A percentile compares a stretch with the other conserved stretches of the same genome.
These are phyloP conservation scores for Pseudozyma flocculosa DNA, from an alignment of 1,284 basidiomycete genomes.

Conservation along the genomic window DNA sequence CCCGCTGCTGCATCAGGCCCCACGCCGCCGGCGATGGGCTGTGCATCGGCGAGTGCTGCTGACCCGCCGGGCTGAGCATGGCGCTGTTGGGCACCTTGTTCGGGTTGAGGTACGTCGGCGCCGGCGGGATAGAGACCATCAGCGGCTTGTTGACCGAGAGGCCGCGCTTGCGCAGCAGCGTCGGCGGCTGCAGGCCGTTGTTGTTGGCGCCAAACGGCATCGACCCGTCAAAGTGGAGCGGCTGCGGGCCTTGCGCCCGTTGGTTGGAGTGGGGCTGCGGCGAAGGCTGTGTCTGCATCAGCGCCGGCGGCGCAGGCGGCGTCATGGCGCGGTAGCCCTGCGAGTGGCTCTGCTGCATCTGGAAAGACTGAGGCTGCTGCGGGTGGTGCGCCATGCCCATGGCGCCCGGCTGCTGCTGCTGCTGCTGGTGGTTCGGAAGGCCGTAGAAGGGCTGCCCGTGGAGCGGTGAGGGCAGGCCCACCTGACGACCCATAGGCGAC, in stretches of 20 bases:
- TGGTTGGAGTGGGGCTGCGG: constrained; percentile 22
- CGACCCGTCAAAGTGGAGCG: no score
- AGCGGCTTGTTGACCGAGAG: constrained; percentile 47
- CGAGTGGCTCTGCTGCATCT: constrained; percentile 1
- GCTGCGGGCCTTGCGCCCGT: no score
- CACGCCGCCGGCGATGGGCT: constrained; percentile 39
- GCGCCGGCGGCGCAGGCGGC: constrained; percentile 18
- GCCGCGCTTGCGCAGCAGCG: constrained; percentile 48
- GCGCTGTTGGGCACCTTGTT: constrained; percentile 16
- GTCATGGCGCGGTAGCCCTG: constrained; percentile 1
- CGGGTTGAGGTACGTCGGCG: constrained; percentile 37
- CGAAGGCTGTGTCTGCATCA: constrained; percentile 42
- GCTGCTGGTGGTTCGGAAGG: not conserved
- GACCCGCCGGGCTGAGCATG: constrained; percentile 18
- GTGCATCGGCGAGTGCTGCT: constrained; percentile 23
- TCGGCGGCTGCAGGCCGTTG: constrained; percentile 18
- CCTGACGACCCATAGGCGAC: constrained; percentile 12
- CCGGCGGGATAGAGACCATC: constrained; percentile 47
- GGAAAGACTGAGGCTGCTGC: constrained; percentile 5
- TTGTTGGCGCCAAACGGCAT: no score
- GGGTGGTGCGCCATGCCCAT: constrained; percentile 11
- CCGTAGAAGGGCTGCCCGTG: constrained; percentile 9
- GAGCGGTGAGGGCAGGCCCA: constrained; percentile 27
- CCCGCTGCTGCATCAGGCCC: constrained; percentile 49
- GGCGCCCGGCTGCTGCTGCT: not conserved